Evolutionary conservation across 306 rosid species (phyloP).

Genomic region (Prosopis cineraria): DNA sequence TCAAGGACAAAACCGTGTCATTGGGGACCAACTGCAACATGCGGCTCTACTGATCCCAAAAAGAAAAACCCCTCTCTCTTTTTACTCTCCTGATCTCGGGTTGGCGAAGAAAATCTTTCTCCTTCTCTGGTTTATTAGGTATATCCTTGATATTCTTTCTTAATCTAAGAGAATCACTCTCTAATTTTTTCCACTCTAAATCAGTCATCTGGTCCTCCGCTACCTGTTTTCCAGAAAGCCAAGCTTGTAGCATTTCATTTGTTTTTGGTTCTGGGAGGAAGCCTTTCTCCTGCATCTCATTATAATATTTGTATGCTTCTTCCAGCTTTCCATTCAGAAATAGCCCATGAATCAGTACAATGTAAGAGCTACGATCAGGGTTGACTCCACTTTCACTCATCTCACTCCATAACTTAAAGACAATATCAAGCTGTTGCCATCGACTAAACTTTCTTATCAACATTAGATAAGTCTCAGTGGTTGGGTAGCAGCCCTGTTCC

Average conservation of each 20-base stretch:
- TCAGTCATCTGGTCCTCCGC: conserved; percentile 33
- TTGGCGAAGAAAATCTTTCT: conserved; percentile 53
- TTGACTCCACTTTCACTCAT: conserved; percentile 65
- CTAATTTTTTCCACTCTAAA: conserved; percentile 38
- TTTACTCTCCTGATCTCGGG: conserved; percentile 70
- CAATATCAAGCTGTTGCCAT: conserved; percentile 80
- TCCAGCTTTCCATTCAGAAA: conserved; percentile 79
- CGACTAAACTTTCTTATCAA: conserved; percentile 84
- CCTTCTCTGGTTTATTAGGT: conserved; percentile 47
- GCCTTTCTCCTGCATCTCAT: conserved; percentile 82
- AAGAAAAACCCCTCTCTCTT: conserved; percentile 77
- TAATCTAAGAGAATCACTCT: conserved; percentile 31
- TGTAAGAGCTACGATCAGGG: conserved; percentile 86
- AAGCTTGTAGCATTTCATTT: conserved; percentile 74
- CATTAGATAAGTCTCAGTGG: conserved; percentile 78
- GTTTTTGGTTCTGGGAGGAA: conserved; percentile 82
- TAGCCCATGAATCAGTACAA: conserved; percentile 86
- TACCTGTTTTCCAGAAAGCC: conserved; percentile 70
- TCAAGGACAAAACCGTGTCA: background rate
- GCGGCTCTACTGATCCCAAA: conserved; percentile 62
- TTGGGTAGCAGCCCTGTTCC: conserved; percentile 64
- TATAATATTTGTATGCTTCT: conserved; percentile 74
- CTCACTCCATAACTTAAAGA: conserved; percentile 69
- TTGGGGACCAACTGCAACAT: conserved; percentile 6
- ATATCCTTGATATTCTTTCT: conserved; percentile 35